These are phyloP conservation scores for Fusarium sp. DNA, from an alignment of 2,329 filamentous ascomycete genomes.

Conservation along the genomic window DNA sequence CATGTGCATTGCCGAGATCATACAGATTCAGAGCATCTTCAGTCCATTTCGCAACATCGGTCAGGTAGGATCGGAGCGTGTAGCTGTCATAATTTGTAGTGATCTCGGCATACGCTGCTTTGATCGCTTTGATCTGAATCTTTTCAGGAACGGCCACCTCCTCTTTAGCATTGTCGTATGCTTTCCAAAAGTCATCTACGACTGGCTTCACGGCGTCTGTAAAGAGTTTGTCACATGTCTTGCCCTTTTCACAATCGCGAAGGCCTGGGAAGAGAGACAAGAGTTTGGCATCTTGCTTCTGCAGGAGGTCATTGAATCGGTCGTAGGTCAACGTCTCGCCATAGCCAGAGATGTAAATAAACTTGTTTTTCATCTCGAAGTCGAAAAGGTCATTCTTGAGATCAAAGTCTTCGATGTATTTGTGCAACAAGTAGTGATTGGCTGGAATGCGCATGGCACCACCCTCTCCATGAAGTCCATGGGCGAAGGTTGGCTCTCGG, in stretches of 20 bases:
- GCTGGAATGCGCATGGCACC: neutral
- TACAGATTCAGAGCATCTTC: neutral
- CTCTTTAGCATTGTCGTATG: neutral
- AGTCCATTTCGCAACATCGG: neutral
- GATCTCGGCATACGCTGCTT: neutral
- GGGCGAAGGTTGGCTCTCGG: neutral
- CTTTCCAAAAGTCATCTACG: neutral
- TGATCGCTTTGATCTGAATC: neutral
- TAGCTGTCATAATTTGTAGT: neutral
- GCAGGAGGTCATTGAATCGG: neutral
- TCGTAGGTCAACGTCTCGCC: neutral
- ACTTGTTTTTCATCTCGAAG: conserved; percentile 7
- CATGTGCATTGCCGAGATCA: neutral
- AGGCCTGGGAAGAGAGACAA: neutral
- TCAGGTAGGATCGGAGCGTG: neutral
- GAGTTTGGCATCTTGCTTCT: neutral
- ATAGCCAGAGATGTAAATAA: neutral
- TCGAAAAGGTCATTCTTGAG: neutral
- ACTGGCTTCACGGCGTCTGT: neutral
- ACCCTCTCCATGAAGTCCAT: neutral
- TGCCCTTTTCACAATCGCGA: neutral
- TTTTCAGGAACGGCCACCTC: neutral
- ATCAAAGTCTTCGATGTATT: neutral
- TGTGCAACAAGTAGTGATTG: neutral
- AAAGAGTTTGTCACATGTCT: neutral